Evolutionary conservation across 192 early-diverging fungal species (phyloP), one percentile per base, ranked within the genome.

Genomic region (Lobosporangium transversale): DNA sequence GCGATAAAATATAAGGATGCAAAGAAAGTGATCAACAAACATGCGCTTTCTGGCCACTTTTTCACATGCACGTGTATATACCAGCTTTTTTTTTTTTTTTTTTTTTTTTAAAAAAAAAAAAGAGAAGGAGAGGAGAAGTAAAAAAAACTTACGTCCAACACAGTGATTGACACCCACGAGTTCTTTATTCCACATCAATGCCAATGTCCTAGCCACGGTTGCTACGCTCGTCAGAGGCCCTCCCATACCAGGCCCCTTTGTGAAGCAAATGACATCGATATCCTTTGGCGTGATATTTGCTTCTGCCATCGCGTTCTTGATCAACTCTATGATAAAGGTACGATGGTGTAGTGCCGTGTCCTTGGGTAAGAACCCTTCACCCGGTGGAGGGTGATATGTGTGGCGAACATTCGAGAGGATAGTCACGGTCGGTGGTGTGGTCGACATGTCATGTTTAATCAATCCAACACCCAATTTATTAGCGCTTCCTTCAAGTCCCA

Each of bases 231-330:
- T 84, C 61, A 99, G 79, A 1, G 98, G 98, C n/a, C 94, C 95
- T 4, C 94, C 97, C 96, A 99, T 99, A 1, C 98, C 98, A 12
- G 98, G 98, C 0, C 97, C 97, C 76, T 99, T 97, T 26, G 98
- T 99, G 69, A 91, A 99, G 78, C 95, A 97, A 42, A 99, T 96
- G 48, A 90, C 90, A 73, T 94, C 91, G 53, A 99, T 85, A 48
- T 98, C 93, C 4, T 82, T 66, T 24, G 83, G 86, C n/a, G 80
- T 83, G 42, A 98, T 52, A 2, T 86, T 82, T 20, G 97, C 96
- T 6, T 90, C 90, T 21, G 75, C 68, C 30, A 99, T 69, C 17
- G 98, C 97, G 53, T 93, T 80, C 51, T 87, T 68, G 20, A 95
- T 70, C 1, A 99, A 87, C 26, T 69, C 63, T 4, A 98, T 63